Evolutionary conservation across 2,329 filamentous ascomycete genomes (phyloP).

Genomic region (Fusarium ambrosium): DNA sequence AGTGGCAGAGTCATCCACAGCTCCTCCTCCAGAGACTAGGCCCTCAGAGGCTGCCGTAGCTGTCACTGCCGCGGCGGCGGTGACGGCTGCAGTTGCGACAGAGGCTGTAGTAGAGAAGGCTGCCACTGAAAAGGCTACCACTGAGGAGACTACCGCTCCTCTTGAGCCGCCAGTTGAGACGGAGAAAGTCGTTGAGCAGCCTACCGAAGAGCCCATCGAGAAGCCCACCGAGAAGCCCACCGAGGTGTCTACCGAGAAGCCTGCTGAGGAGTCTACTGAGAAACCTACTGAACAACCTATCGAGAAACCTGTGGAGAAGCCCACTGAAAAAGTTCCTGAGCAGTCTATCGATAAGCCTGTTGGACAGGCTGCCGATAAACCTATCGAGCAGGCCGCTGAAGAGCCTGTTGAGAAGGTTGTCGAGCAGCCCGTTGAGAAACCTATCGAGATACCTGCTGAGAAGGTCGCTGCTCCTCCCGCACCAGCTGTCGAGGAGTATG

Average conservation of each 20-base stretch:
- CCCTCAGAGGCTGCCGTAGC: constrained; percentile 4
- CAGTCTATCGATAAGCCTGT: not conserved
- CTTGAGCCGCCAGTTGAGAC: constrained; percentile 2
- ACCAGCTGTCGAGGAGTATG: constrained; percentile 47
- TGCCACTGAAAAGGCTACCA: not conserved
- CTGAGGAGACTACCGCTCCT: not conserved
- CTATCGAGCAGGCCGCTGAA: not conserved
- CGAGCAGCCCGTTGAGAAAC: not conserved
- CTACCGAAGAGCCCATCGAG: not conserved
- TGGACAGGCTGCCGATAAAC: not conserved
- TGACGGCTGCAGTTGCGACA: constrained; percentile 24
- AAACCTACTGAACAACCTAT: constrained; percentile 10
- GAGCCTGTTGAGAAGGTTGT: not conserved
- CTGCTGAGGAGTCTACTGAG: not conserved
- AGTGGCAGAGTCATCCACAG: constrained; percentile 6
- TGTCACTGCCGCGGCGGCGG: constrained; percentile 18
- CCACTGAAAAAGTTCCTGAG: not conserved
- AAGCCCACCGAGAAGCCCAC: not conserved
- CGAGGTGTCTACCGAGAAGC: not conserved
- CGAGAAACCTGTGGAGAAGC: not conserved
- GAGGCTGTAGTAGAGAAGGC: constrained; percentile 28
- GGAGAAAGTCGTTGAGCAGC: constrained; percentile 19
- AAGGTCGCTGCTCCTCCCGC: constrained; percentile 1
- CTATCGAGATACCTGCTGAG: not conserved
- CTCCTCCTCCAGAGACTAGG: constrained; percentile 6